A percentile compares a stretch with the other conserved stretches of the same genome.
phyloP scores from a whole-genome alignment of 805 yeast species.

The Saccharomyces jurei region DNA sequence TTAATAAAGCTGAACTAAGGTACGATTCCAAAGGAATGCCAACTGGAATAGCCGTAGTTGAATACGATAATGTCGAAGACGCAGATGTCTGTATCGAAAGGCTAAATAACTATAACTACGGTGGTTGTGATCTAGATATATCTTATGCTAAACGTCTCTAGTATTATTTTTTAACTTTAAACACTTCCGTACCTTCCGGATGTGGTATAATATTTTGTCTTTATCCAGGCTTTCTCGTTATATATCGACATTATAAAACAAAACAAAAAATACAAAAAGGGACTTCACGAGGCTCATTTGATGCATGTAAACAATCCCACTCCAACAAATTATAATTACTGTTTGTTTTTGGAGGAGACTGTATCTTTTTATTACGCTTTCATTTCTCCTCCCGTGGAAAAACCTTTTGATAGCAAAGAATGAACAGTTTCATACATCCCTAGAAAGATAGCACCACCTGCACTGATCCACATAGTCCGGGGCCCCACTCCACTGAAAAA shows the following conservation, averaged over 20 bases:
- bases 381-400: not conserved
- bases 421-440: slow-evolving; percentile 82
- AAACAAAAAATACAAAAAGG: not conserved
- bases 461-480: slow-evolving; percentile 93
- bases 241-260: not conserved
- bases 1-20: slow-evolving; percentile 69
- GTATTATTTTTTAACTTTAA: not conserved
- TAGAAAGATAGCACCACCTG: slow-evolving; percentile 95
- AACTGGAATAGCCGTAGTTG: slow-evolving; percentile 79
- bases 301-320: not conserved
- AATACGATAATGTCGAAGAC: slow-evolving; percentile 54
- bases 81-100: slow-evolving; percentile 71
- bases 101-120: slow-evolving; percentile 74
- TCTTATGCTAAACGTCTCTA: slow-evolving; percentile 48
- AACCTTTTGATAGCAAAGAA: slow-evolving; percentile 22
- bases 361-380: not conserved
- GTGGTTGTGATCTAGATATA: slow-evolving; percentile 64
- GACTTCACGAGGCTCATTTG: not conserved
- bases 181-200: not conserved
- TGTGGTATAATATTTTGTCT: not conserved
- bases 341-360: not conserved
- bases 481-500: slow-evolving; percentile 88
- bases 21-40: slow-evolving; percentile 55
- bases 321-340: not conserved
- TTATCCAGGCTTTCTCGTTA: not conserved